These are phyloP conservation scores for Terfezia boudieri DNA, from an alignment of 495 filamentous ascomycete genomes.

Conservation along the genomic window DNA sequence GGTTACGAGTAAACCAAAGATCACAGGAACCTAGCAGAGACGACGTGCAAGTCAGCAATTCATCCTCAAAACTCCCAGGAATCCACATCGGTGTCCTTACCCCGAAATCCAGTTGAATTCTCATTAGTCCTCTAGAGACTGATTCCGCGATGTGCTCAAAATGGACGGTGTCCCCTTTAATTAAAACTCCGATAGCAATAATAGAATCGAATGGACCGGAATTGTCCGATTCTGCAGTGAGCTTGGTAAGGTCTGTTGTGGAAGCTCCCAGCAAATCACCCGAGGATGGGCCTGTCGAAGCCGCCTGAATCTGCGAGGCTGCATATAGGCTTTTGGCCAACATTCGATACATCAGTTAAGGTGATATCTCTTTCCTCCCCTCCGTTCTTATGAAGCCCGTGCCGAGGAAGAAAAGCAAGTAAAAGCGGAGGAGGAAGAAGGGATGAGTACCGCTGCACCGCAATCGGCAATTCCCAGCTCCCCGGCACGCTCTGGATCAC, in stretches of 20 bases:
- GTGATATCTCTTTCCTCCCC: background rate
- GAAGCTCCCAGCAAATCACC: slow-evolving; percentile 58
- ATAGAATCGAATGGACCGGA: slow-evolving; percentile 66
- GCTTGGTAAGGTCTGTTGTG: slow-evolving; percentile 11
- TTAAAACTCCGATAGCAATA: slow-evolving; percentile 84
- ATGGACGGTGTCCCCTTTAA: slow-evolving; percentile 97
- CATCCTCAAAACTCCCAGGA: too few species aligned
- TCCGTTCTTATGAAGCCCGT: background rate
- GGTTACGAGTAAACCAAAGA: slow-evolving; percentile 56
- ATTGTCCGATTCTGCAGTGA: slow-evolving; percentile 19
- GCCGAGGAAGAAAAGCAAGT: background rate
- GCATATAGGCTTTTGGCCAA: slow-evolving; percentile 44
- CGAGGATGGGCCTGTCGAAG: slow-evolving; percentile 32
- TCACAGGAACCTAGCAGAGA: slow-evolving; percentile 36
- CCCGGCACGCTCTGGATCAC: slow-evolving; percentile 74
- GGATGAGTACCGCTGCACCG: slow-evolving; percentile 49
- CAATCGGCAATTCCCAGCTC: slow-evolving; percentile 78
- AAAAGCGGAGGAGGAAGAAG: background rate
- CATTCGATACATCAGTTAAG: background rate
- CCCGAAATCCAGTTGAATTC: slow-evolving; percentile 67
- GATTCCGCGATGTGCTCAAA: slow-evolving; percentile 95
- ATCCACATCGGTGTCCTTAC: slow-evolving; percentile 3
- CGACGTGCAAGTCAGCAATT: background rate
- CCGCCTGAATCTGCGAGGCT: slow-evolving; percentile 67
- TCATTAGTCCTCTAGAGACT: slow-evolving; percentile 78